A percentile compares a stretch with the other conserved stretches of the same genome.
These are phyloP conservation scores for Fusarium sp. DNA, from an alignment of 2,329 filamentous ascomycete species.

Conservation along the genomic window DNA sequence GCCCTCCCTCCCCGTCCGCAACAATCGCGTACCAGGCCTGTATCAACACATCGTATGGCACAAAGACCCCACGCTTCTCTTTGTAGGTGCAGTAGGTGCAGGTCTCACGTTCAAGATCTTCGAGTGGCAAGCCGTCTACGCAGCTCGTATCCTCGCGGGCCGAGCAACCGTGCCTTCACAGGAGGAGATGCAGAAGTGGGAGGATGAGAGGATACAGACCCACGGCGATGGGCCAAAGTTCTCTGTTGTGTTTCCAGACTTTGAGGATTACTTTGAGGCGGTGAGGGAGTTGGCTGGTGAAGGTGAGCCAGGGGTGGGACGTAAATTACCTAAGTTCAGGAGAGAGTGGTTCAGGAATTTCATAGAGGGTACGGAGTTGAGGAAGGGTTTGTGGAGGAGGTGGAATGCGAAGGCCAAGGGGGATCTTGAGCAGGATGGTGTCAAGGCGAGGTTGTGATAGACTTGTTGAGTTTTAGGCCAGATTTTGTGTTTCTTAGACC, in stretches of 20 bases:
- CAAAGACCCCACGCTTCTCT: conserved; percentile 64
- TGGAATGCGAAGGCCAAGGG: conserved; percentile 52
- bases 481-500: not conserved
- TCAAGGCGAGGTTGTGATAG: conserved; percentile 1
- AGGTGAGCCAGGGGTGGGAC: conserved; percentile 54
- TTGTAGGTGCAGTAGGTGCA: conserved; percentile 66
- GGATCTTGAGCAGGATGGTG: not conserved
- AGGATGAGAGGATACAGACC: conserved; percentile 61
- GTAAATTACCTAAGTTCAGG: conserved; percentile 57
- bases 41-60: conserved; percentile 69
- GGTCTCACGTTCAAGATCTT: conserved; percentile 75
- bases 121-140: conserved; percentile 74
- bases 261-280: conserved; percentile 72
- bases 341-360: conserved; percentile 61
- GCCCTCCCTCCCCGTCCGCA: conserved; percentile 59
- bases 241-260: conserved; percentile 67
- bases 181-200: conserved; percentile 65
- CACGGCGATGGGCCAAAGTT: conserved; percentile 69
- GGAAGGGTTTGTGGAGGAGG: conserved; percentile 68
- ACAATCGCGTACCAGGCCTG: conserved; percentile 65
- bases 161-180: conserved; percentile 60
- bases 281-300: conserved; percentile 62
- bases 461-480: not conserved
- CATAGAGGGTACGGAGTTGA: conserved; percentile 63
- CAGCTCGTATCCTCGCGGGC: conserved; percentile 67